A percentile compares a stretch with the other conserved stretches of the same genome.
Evolutionary conservation across 208 protist genomes (phyloP).

Genomic region (Crithidia expoeki): DNA sequence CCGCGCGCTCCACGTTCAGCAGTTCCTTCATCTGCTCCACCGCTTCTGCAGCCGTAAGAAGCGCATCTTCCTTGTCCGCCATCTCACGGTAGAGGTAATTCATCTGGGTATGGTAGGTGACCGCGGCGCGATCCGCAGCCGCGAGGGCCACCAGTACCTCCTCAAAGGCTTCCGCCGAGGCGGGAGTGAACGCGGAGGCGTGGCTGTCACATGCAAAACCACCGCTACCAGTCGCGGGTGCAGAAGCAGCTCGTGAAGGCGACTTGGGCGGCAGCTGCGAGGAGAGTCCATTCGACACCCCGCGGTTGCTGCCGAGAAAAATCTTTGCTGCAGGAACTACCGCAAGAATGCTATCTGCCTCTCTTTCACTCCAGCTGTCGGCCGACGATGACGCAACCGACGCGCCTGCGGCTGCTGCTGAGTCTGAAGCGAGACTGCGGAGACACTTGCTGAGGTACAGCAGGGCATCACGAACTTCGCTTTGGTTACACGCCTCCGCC

Average conservation of each 20-base stretch:
- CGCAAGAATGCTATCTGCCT: neutral
- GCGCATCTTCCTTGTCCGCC: conserved; percentile 53
- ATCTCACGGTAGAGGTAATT: conserved; percentile 62
- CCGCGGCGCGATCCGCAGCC: conserved; percentile 70
- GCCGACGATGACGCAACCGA: too few species aligned
- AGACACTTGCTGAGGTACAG: conserved; percentile 46
- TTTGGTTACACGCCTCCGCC: conserved; percentile 38
- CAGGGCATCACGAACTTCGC: conserved; percentile 49
- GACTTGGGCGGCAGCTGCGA: neutral
- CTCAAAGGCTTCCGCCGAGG: conserved; percentile 34
- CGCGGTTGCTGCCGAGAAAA: neutral
- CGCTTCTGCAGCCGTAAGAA: conserved; percentile 41
- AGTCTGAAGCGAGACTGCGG: conserved; percentile 7
- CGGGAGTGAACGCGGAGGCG: neutral
- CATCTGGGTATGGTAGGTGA: conserved; percentile 77
- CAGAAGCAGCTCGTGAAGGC: neutral
- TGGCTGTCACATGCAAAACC: neutral
- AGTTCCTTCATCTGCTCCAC: conserved; percentile 38
- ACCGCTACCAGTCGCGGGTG: neutral
- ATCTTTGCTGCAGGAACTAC: neutral
- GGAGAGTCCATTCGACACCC: too few species aligned
- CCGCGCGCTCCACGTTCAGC: conserved; percentile 46
- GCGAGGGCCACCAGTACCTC: conserved; percentile 64
- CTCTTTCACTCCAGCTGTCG: neutral
- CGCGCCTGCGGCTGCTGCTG: conserved; percentile 26